Evolutionary conservation across 176 grass and related monocot species (phyloP), one percentile per base, ranked within the genome.

Genomic region (Zoysia pacifica): DNA sequence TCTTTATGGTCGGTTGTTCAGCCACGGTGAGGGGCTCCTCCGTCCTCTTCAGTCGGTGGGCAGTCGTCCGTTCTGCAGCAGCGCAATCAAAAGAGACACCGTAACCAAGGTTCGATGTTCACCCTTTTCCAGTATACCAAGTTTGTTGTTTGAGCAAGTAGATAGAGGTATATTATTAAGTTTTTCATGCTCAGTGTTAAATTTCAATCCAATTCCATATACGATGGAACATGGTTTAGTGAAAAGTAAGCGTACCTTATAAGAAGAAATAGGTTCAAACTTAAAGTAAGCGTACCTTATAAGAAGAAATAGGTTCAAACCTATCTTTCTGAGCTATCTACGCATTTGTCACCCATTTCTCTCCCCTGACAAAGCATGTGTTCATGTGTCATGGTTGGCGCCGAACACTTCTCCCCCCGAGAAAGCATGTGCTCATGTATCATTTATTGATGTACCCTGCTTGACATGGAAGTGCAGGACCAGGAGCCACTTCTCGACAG

Each of bases 381-480:
- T 1, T 9, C 41, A 14, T 36, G 5, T 60, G 28, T 51, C 36
- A 18, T 40, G 45, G 47, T 43, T 71, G 72, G 42, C 0, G 5
- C 28, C 28, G 28, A 28, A 28, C 0, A 28, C 28, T 28, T 28
- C 28, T 28, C 2, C 52, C 52, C 52, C 48, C 6, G 14, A 55
- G 52, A 55, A 55, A 55, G 52, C 52, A 55, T 55, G 52, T 52
- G 10, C n/a, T 0, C 52, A 55, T 55, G 52, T 55, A 55, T 55
- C 52, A 55, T 73, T 73, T 79, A 66, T 73, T 74, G 28, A 64
- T 54, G 47, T 16, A 6, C 16, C 19, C 35, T 84, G 39, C 20
- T 79, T 41, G 41, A 49, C n/a, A 42, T 48, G 71, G 12, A 65
- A 11, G 18, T 50, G 70, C 87, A 89, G 87, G 76, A 74, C 41